Base-by-base conservation (phyloP, 192 early-diverging fungal species). In the Funneliformis geosporum region DNA sequence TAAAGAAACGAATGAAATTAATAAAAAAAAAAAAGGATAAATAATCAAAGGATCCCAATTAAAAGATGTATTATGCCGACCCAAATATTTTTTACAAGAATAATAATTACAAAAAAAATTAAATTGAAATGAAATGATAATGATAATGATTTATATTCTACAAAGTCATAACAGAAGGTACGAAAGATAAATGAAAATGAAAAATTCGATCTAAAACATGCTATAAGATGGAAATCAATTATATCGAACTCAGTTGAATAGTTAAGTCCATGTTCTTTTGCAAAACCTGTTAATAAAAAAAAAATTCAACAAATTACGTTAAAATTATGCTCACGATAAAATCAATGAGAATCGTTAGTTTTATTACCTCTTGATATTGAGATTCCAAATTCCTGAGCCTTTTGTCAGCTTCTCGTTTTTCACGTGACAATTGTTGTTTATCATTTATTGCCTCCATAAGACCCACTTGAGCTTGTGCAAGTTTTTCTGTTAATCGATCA, bases 371-470 rank as follows among this genome's bases (percentile, higher is more conserved):
- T 74, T 74, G 46, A 27, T 55, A 8, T 2, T 74, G 46, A 9
- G 18, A 1, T 38, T 74, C 73, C 47, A 59, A 23, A 33, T 50
- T 23, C 12, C 33, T 74, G 25, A 74, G 14, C 14, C 28, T 74
- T 55, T 12, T 74, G 14, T 74, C 73, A 21, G n/a, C 27, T 18
- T 47, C 47, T 18, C 40, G 46, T n/a, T 74, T 74, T 59, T 16
- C 55, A 28, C 27, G 23, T 60, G n/a, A 28, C 55, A 74, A 33
- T 12, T 74, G 73, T 33, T 74, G 50, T 39, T 74, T 74, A 39
- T 74, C 47, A 74, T 74, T 47, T 39, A 74, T 47, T 8, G 73
- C 73, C n/a, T 74, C 47, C 16, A 74, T 33, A 74, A 60, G 59
- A 38, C 16, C 38, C 46, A 33, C 59, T 74, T 74, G 73, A 16